A percentile compares a stretch with the other conserved stretches of the same genome.
Evolutionary conservation across 2,329 filamentous ascomycete species (phyloP).

Genomic region (Calonectria fujianensis): DNA sequence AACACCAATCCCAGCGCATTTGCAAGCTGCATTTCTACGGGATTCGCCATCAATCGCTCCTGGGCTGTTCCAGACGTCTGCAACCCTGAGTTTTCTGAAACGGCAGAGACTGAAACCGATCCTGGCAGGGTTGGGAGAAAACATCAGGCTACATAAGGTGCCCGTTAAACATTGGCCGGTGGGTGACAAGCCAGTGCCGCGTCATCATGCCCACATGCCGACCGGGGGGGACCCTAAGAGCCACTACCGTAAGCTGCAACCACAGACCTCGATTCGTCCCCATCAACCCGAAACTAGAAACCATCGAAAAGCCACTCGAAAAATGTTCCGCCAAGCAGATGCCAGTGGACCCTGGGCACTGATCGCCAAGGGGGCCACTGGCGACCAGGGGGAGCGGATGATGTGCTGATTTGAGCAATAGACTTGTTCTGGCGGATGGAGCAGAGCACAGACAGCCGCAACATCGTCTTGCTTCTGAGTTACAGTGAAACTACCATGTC

Average conservation of each 20-base stretch:
- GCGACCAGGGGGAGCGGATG: slow-evolving; percentile 30
- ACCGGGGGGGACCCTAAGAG: slow-evolving; percentile 27
- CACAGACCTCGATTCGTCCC: slow-evolving; percentile 30
- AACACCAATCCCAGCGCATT: slow-evolving; percentile 28
- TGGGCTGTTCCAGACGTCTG: slow-evolving; percentile 36
- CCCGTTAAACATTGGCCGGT: slow-evolving; percentile 41
- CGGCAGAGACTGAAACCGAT: slow-evolving; percentile 49
- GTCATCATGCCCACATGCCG: slow-evolving; percentile 48
- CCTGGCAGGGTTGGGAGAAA: slow-evolving; percentile 43
- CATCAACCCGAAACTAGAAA: slow-evolving; percentile 50
- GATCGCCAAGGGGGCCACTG: slow-evolving; percentile 46
- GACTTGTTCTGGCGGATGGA: slow-evolving; percentile 17
- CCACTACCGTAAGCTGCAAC: slow-evolving; percentile 26
- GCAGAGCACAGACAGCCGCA: slow-evolving; percentile 27
- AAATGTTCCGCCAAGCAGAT: slow-evolving; percentile 54
- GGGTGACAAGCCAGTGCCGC: slow-evolving; percentile 43
- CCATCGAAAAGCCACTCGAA: slow-evolving; percentile 34
- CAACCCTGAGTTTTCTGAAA: slow-evolving; percentile 50
- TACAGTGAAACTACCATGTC: slow-evolving; percentile 51
- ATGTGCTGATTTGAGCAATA: slow-evolving; percentile 22
- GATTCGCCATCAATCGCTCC: slow-evolving; percentile 16
- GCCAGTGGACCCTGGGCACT: slow-evolving; percentile 41
- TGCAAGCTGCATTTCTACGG: slow-evolving; percentile 18
- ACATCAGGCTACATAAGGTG: slow-evolving; percentile 44
- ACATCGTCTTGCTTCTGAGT: slow-evolving; percentile 44